A percentile compares a stretch with the other conserved stretches of the same genome.
Evolutionary conservation across 176 grass and related monocot genomes (phyloP).

Genomic region (Carex pumila): DNA sequence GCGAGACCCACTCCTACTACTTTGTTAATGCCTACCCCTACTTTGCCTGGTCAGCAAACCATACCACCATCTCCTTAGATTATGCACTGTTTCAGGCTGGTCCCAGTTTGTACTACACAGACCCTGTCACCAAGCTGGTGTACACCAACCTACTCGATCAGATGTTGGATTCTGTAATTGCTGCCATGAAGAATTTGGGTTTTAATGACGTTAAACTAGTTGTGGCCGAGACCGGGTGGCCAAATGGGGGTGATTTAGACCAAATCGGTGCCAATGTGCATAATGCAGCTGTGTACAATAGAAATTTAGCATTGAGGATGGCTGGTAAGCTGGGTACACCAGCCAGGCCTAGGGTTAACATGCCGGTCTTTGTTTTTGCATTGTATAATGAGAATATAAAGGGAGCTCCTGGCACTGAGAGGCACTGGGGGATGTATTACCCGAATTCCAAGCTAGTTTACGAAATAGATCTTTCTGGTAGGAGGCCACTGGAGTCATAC

Average conservation of each 20-base stretch:
- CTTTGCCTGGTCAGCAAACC: constrained; percentile 53
- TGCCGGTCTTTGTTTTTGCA: constrained; percentile 79
- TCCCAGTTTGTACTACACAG: constrained; percentile 33
- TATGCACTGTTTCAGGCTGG: constrained; percentile 44
- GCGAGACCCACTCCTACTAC: constrained; percentile 68
- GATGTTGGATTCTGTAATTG: constrained; percentile 64
- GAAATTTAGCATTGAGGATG: constrained; percentile 55
- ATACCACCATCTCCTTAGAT: constrained; percentile 41
- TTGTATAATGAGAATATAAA: constrained; percentile 91
- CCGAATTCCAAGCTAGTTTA: constrained; percentile 46
- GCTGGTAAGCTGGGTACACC: constrained; percentile 48
- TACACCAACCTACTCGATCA: constrained; percentile 89
- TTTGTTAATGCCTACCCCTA: constrained; percentile 84
- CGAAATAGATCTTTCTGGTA: constrained; percentile 50
- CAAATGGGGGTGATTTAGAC: constrained; percentile 64
- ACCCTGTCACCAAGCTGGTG: constrained; percentile 35
- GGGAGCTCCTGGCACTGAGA: constrained; percentile 46
- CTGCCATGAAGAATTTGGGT: constrained; percentile 59
- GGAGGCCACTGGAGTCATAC: constrained; percentile 37
- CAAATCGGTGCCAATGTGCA: constrained; percentile 53
- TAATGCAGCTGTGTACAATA: constrained; percentile 75
- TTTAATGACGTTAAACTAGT: constrained; percentile 51
- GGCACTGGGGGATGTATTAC: constrained; percentile 79
- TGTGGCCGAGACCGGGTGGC: constrained; percentile 80
- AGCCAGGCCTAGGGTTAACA: constrained; percentile 34